phyloP scores from a whole-genome alignment of 257 asterid genomes.

The Ophiorrhiza pumila region DNA sequence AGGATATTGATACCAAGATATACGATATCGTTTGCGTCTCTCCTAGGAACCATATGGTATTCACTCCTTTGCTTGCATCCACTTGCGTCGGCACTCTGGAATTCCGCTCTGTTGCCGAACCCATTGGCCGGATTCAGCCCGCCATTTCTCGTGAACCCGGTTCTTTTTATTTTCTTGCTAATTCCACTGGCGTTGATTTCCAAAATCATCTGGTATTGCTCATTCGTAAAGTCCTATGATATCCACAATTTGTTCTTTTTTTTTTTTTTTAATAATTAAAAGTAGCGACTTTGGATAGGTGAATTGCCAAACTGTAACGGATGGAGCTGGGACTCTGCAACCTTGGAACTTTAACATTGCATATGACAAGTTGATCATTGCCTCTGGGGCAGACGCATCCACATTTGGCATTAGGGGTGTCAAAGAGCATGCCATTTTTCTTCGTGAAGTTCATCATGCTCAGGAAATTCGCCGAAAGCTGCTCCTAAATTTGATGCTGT shows the following conservation, averaged over 20 bases:
- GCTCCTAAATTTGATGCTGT: constrained; percentile 83
- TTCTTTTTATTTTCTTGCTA: constrained; percentile 85
- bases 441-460: constrained; percentile 97
- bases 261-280: too few relatives aligned
- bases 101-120: constrained; percentile 97
- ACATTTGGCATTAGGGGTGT: constrained; percentile 96
- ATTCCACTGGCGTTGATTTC: constrained; percentile 69
- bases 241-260: too few relatives aligned
- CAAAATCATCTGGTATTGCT: constrained; percentile 57
- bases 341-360: constrained; percentile 77
- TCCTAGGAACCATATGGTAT: constrained; percentile 97
- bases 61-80: constrained; percentile 94
- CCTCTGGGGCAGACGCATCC: constrained; percentile 89
- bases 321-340: constrained; percentile 50
- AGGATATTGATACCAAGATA: constrained; percentile 64
- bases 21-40: constrained; percentile 90
- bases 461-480: constrained; percentile 92
- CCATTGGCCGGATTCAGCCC: constrained; percentile 89
- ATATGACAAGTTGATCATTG: constrained; percentile 86
- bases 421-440: constrained; percentile 72
- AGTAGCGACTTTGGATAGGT: constrained; percentile 40
- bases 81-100: constrained; percentile 99
- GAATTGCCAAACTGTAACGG: constrained; percentile 72
- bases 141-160: constrained; percentile 87
- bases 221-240: neutral